Percentiles rank a stretch among this genome's conserved stretches.
Conservation (phyloP, 768 basidiomycete species). For the Tremella yokohamensis region DNA sequence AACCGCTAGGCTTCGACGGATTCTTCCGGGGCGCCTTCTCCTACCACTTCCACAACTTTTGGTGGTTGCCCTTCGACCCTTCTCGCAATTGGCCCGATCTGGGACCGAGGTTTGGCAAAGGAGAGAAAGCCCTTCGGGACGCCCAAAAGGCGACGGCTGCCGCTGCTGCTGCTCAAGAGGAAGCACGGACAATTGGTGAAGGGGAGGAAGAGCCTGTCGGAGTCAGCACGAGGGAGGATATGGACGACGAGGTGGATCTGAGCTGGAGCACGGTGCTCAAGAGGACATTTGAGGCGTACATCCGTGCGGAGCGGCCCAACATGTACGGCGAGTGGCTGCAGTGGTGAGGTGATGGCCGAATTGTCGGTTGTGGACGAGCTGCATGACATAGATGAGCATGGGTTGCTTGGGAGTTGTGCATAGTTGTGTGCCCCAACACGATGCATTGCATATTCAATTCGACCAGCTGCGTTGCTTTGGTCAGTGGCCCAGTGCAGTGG, state of each 20-base stretch:
- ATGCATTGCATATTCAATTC: too few relatives aligned
- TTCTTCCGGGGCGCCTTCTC: constrained; percentile 92
- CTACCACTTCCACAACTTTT: constrained; percentile 78
- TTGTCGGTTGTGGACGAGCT: too few relatives aligned
- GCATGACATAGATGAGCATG: too few relatives aligned
- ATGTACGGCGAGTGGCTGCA: constrained; percentile 83
- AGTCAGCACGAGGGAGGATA: constrained; percentile 22
- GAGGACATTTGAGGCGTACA: constrained; percentile 86
- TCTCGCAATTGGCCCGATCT: constrained; percentile 93
- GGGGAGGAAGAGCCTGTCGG: constrained; percentile 8
- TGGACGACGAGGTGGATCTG: constrained; percentile 49
- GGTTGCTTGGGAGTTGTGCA: too few relatives aligned
- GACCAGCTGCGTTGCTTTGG: too few relatives aligned
- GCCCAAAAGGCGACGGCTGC: constrained; percentile 28
- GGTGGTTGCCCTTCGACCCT: constrained; percentile 90
- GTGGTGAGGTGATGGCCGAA: constrained; percentile 52
- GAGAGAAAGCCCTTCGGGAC: constrained; percentile 66
- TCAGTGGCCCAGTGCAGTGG: too few relatives aligned
- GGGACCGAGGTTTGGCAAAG: constrained; percentile 69
- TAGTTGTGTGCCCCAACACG: too few relatives aligned
- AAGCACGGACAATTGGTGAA: background rate
- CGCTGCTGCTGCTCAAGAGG: background rate
- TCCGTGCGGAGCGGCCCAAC: constrained; percentile 86
- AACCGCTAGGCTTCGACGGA: constrained; percentile 84
- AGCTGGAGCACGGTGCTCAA: constrained; percentile 89